Conservation (phyloP, 768 basidiomycete genomes). For the Lactifluus subvellereus region DNA sequence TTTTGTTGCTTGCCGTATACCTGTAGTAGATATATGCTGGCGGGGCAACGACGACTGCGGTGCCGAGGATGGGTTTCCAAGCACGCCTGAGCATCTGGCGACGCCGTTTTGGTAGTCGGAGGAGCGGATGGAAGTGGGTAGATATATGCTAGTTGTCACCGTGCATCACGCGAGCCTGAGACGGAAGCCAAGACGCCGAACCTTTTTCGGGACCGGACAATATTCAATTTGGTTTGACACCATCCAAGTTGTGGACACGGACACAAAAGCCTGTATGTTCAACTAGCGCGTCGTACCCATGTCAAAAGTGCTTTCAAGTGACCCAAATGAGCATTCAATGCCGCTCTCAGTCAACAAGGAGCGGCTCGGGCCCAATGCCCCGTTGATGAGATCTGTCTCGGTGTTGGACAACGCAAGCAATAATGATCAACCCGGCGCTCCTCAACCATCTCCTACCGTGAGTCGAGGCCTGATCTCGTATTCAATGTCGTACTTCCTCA, state of each 20-base stretch:
- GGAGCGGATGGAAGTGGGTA: background rate
- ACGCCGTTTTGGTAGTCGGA: background rate
- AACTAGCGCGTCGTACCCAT: background rate
- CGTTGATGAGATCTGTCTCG: constrained; percentile 14
- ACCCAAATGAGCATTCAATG: constrained; percentile 18
- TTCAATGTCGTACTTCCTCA: constrained; percentile 14
- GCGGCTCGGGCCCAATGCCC: constrained; percentile 12
- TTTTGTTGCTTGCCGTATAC: constrained; percentile 31
- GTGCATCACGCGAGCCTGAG: background rate
- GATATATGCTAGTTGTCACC: background rate
- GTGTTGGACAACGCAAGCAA: constrained; percentile 2
- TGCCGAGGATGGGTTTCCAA: constrained; percentile 63
- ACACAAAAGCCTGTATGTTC: constrained; percentile 9
- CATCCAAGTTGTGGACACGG: background rate
- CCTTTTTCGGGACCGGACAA: no score
- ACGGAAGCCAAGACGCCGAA: background rate
- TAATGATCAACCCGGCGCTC: background rate
- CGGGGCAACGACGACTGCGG: constrained; percentile 47
- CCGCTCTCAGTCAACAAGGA: constrained; percentile 18
- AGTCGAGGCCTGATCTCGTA: constrained; percentile 24
- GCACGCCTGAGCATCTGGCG: constrained; percentile 52
- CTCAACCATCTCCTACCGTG: constrained; percentile 11
- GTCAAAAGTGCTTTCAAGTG: constrained; percentile 13
- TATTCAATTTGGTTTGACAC: background rate
- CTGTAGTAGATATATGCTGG: constrained; percentile 58